phyloP scores from a whole-genome alignment of 352 stramenopile species.

The Phytophthora ramorum region DNA sequence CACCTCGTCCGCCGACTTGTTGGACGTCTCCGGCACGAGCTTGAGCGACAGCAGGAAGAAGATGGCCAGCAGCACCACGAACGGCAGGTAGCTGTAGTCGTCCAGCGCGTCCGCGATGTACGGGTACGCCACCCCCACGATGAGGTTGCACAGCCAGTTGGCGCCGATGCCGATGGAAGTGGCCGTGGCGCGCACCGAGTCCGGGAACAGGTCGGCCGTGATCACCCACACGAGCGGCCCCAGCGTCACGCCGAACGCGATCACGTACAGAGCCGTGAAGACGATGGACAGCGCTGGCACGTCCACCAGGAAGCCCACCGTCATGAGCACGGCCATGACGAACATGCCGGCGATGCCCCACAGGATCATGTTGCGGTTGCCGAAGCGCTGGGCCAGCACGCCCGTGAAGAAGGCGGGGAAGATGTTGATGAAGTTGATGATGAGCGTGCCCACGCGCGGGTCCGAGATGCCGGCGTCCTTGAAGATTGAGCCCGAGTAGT shows the following conservation, averaged over 20 bases:
- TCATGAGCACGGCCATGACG: slow-evolving; percentile 25
- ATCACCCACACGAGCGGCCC: slow-evolving; percentile 14
- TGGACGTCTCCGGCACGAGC: slow-evolving; percentile 58
- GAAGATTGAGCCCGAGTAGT: slow-evolving; percentile 13
- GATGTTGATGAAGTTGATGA: slow-evolving; percentile 25
- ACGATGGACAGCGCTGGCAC: slow-evolving; percentile 26
- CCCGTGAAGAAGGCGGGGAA: slow-evolving; percentile 15
- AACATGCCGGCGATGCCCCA: slow-evolving; percentile 42
- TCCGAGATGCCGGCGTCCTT: slow-evolving; percentile 20
- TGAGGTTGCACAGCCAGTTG: slow-evolving; percentile 59
- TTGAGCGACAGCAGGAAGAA: slow-evolving; percentile 46
- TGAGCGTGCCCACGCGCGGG: slow-evolving; percentile 15
- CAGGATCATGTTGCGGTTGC: slow-evolving; percentile 46
- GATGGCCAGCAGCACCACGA: slow-evolving; percentile 45
- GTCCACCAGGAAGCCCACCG: slow-evolving; percentile 23
- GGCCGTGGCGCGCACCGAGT: slow-evolving; percentile 14
- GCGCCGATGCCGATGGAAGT: slow-evolving; percentile 44
- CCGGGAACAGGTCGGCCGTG: slow-evolving; percentile 20
- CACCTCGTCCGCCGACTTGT: slow-evolving; percentile 59
- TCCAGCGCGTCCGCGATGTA: slow-evolving; percentile 47
- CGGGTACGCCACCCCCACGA: slow-evolving; percentile 56
- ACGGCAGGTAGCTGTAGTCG: slow-evolving; percentile 49
- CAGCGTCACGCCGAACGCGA: slow-evolving; percentile 9
- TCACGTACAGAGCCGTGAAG: slow-evolving; percentile 19
- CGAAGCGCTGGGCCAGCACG: slow-evolving; percentile 48